Base-by-base conservation (phyloP, 129 eudicot species). In the Silybum marianum region DNA sequence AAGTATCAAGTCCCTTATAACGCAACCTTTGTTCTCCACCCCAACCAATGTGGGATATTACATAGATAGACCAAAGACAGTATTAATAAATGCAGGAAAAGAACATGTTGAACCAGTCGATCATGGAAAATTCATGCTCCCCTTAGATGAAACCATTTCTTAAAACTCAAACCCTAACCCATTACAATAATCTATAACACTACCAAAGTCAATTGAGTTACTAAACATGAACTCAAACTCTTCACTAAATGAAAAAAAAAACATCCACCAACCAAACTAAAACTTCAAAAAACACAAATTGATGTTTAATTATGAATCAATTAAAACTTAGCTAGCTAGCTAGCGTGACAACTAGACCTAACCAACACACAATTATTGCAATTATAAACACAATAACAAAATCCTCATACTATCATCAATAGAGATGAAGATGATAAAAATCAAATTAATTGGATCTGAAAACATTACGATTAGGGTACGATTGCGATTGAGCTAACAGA, bases 401-500 rank as follows among this genome's bases (percentile, higher is more conserved):
- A 32, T 54, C 34, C 38, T 10, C 26, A 58, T 34, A 16, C 19
- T 58, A 72, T 72, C 19, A 72, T 36, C 12, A 38, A 80, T 32
- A 32, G 36, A 32, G 36, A 32, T 32, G 21, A 60, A 7, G 21
- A 32, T 39, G 19, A 34, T 81, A 42, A 42, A 3, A n/a, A 73
- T n/a, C 36, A 65, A 81, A 66, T 18, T 21, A 81, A 81, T 10
- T 26, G 84, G 84, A 80, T 80, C 79, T 51, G 44, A 42, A 32
- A 32, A 40, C 23, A 80, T 73, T 36, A 71, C 6, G 73, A 38
- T 80, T 65, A 73, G 14, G 25, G 63, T 71, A 62, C 44, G 51
- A 80, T 80, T 72, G 66, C 66, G 23, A 58, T 58, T 58, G 21
- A 19, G 19, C 25, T 23, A 60, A 72, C 7, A 72, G 18, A 80